A percentile compares a stretch with the other conserved stretches of the same genome.
Evolutionary conservation across 441 rosid species (phyloP).

Genomic region (Populus hybrid): DNA sequence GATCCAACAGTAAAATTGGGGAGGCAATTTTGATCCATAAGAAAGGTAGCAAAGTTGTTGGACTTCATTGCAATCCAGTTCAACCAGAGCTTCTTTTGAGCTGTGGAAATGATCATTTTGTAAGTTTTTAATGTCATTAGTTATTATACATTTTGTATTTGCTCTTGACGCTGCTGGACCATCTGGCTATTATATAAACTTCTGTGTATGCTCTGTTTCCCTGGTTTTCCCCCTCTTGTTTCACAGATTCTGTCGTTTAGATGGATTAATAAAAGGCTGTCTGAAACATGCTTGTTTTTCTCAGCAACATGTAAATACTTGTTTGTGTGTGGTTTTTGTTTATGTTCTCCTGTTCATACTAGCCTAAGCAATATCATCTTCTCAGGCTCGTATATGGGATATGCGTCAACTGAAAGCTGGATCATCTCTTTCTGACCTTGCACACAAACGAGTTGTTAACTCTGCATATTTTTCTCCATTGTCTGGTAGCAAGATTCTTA

Average conservation of each 20-base stretch:
- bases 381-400: slow-evolving; percentile 93
- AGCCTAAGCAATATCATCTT: slow-evolving; percentile 16
- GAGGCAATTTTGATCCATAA: slow-evolving; percentile 75
- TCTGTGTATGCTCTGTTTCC: background rate
- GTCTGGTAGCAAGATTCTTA: slow-evolving; percentile 79
- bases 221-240: background rate
- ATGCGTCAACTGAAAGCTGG: slow-evolving; percentile 67
- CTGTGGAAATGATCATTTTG: slow-evolving; percentile 96
- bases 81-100: slow-evolving; percentile 88
- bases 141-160: background rate
- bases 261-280: background rate
- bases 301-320: background rate
- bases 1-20: slow-evolving; percentile 53
- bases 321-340: background rate
- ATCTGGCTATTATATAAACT: background rate
- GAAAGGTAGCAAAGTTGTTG: slow-evolving; percentile 88
- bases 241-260: background rate
- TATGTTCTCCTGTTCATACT: background rate
- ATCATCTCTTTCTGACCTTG: slow-evolving; percentile 53
- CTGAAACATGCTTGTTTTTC: background rate
- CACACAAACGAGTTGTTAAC: slow-evolving; percentile 86
- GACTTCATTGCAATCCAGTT: slow-evolving; percentile 89
- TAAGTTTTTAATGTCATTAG: slow-evolving; percentile 34
- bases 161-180: background rate
- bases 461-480: slow-evolving; percentile 92